These are phyloP conservation scores for Colletotrichum incanum DNA, from an alignment of 2,329 filamentous ascomycete genomes.

Conservation along the genomic window DNA sequence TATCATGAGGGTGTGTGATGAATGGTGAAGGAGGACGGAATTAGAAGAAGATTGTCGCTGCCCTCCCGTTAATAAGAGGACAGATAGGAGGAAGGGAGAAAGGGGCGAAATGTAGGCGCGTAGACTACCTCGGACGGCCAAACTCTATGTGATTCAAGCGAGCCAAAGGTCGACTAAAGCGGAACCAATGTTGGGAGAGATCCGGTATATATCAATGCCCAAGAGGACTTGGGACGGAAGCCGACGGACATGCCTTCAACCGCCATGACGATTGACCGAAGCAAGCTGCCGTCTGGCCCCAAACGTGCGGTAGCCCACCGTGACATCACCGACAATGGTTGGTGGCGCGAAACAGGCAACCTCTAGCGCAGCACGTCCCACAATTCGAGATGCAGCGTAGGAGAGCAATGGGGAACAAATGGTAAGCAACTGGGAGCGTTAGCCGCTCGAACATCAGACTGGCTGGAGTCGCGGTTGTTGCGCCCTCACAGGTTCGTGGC, in stretches of 20 bases:
- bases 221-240: slow-evolving; percentile 31
- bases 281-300: slow-evolving; percentile 1
- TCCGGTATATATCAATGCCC: neutral
- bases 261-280: slow-evolving; percentile 6
- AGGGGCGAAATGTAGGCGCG: neutral
- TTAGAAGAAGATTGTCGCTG: neutral
- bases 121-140: neutral
- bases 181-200: neutral
- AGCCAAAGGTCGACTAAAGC: neutral
- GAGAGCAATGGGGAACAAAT: neutral
- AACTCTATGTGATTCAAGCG: neutral
- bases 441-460: slow-evolving; percentile 10
- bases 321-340: slow-evolving; percentile 33
- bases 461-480: slow-evolving; percentile 1
- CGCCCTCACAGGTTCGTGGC: slow-evolving; percentile 1
- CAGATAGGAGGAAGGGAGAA: neutral
- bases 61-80: slow-evolving; percentile 3
- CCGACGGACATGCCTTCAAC: slow-evolving; percentile 9
- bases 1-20: slow-evolving; percentile 48
- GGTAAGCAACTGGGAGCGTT: slow-evolving; percentile 25
- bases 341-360: slow-evolving; percentile 38
- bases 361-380: slow-evolving; percentile 39
- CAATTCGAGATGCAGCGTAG: slow-evolving; percentile 28
- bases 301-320: slow-evolving; percentile 30
- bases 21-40: neutral